Base-by-base conservation (phyloP, 2,329 filamentous ascomycete genomes). In the Waltergamsia citrina region DNA sequence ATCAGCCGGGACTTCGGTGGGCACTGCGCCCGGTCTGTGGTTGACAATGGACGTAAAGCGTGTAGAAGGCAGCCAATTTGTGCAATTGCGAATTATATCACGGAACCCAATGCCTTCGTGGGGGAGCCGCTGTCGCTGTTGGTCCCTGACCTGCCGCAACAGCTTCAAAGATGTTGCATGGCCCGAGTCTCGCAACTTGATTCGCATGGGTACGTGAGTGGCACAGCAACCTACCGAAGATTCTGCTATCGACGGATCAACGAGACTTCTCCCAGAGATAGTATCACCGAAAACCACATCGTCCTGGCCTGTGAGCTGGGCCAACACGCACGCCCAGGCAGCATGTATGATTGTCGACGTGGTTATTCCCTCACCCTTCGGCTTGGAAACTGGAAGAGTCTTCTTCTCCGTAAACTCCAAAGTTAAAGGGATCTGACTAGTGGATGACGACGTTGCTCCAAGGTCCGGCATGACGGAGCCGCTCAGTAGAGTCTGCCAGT, bases 281-380 rank as follows among this genome's bases (percentile, higher is more conserved):
- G 41, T 38, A 2, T 38, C 37, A 4, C 48, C 50, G 14, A 50
- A 51, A 6, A 42, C n/a, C 1, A 50, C 34, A 14, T 40, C 41
- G 29, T 37, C 38, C 6, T 22, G 33, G 21, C 35, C 41, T 7
- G 41, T 36, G 29, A 40, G 36, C 4, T 36, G 34, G 14, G 46
- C 41, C 8, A 49, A 35, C 8, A 44, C 17, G n/a, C 42, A 33
- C 7, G 42, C 43, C 46, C 47, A 49, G n/a, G 46, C 37, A 12
- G 40, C 32, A 30, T 25, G 32, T 29, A 37, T 29, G 18, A 37
- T 14, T 29, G 35, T 25, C 15, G 35, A 37, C 23, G 30, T 37
- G 29, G 35, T 37, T 12, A 37, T 37, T 24, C 29, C 35, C 23
- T 29, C 23, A 16, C 30, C 29, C 35, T 29, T 37, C 16, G 23